Evolutionary conservation across 176 grass and related monocot species (phyloP).

Genomic region (Coix lacrymajobi): DNA sequence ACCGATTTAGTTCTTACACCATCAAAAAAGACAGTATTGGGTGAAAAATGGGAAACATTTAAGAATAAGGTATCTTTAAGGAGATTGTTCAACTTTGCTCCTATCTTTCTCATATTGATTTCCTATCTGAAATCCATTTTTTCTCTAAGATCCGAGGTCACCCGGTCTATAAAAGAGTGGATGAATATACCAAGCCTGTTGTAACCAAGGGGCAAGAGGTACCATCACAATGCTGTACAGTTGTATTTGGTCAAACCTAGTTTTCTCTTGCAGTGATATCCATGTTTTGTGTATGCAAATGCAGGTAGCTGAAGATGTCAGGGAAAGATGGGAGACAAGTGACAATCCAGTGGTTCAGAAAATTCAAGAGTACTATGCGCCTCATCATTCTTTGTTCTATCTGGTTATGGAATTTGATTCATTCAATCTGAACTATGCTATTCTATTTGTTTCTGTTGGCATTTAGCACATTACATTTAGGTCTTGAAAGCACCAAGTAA

Average conservation of each 20-base stretch:
- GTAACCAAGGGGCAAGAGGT: slow-evolving; percentile 76
- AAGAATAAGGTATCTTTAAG: slow-evolving; percentile 78
- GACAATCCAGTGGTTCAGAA: slow-evolving; percentile 77
- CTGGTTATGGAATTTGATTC: slow-evolving; percentile 3
- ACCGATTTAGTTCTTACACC: slow-evolving; percentile 77
- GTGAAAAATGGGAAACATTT: slow-evolving; percentile 86
- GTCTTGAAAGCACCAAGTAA: neutral
- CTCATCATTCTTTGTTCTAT: neutral
- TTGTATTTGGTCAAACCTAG: slow-evolving; percentile 11
- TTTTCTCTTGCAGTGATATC: neutral
- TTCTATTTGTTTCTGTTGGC: slow-evolving; percentile 6
- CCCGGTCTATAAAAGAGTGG: slow-evolving; percentile 47
- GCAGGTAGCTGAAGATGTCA: slow-evolving; percentile 91
- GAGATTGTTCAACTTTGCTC: neutral
- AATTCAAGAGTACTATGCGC: slow-evolving; percentile 60
- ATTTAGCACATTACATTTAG: neutral
- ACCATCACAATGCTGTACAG: slow-evolving; percentile 2
- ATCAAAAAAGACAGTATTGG: slow-evolving; percentile 68
- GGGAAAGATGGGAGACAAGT: slow-evolving; percentile 95
- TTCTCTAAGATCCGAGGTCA: slow-evolving; percentile 60
- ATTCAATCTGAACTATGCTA: neutral
- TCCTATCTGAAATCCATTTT: slow-evolving; percentile 26
- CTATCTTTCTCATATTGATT: neutral
- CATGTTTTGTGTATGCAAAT: slow-evolving; percentile 26
- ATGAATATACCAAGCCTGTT: slow-evolving; percentile 68